Conservation (phyloP, 129 eudicot genomes). For the Tanacetum coccineum region DNA sequence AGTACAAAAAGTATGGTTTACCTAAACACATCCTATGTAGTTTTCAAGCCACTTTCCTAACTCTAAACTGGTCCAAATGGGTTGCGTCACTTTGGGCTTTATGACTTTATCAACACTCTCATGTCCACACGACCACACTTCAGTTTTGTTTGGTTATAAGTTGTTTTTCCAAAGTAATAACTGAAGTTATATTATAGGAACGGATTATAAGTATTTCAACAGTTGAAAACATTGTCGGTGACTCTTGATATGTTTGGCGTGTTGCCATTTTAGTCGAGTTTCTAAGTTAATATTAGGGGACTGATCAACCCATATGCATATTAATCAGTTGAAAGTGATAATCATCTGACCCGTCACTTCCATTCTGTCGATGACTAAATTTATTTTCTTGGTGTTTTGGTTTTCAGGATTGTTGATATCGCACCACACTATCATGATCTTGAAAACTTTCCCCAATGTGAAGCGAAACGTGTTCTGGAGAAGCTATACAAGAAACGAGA, state of each 20-base stretch:
- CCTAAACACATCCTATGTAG: conserved; percentile 89
- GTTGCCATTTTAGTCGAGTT: too few species aligned
- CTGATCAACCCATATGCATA: too few species aligned
- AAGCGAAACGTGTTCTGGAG: conserved; percentile 85
- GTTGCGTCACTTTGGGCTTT: not conserved
- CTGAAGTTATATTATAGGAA: too few species aligned
- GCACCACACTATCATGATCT: conserved; percentile 91
- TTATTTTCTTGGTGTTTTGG: not conserved
- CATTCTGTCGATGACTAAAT: not conserved
- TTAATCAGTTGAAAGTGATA: too few species aligned
- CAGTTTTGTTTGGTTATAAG: too few species aligned
- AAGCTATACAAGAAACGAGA: conserved; percentile 81
- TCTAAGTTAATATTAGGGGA: too few species aligned
- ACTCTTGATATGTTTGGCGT: too few species aligned
- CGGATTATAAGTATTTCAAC: not conserved
- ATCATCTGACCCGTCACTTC: too few species aligned
- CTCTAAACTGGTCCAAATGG: not conserved
- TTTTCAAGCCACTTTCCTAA: conserved; percentile 41
- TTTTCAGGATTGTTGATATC: conserved; percentile 73
- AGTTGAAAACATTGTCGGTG: not conserved
- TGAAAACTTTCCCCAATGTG: conserved; percentile 83
- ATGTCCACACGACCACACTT: too few species aligned
- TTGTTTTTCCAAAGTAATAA: too few species aligned
- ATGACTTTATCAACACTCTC: too few species aligned
- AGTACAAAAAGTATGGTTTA: conserved; percentile 29